Conservation (phyloP, 305 asterid species). For the Solanum hybrid region DNA sequence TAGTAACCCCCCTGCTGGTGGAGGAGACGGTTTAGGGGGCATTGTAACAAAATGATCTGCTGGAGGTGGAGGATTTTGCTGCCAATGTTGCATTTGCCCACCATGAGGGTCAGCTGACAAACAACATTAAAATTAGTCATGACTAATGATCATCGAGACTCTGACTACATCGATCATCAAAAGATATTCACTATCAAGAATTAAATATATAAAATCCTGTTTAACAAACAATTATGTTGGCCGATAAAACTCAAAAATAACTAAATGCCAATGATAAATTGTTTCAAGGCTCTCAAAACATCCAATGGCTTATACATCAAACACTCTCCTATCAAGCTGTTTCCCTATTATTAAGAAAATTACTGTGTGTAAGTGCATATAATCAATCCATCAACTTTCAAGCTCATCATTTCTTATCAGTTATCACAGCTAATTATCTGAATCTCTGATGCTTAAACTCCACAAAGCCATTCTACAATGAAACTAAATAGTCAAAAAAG, state of each 20-base stretch:
- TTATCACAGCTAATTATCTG: neutral
- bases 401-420: neutral
- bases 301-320: neutral
- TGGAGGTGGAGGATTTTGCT: constrained; percentile 38
- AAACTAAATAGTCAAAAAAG: neutral
- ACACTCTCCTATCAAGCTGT: neutral
- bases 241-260: neutral
- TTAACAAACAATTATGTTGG: neutral
- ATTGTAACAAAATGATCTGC: constrained; percentile 32
- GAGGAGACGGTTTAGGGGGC: constrained; percentile 44
- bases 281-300: neutral
- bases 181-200: neutral
- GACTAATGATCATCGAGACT: neutral
- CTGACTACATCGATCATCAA: neutral
- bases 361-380: neutral
- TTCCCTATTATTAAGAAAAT: neutral
- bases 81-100: constrained; percentile 48
- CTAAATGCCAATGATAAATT: neutral
- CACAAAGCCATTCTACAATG: neutral
- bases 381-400: neutral
- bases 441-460: neutral
- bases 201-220: neutral
- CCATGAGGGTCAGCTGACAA: constrained; percentile 48
- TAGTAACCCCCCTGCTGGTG: constrained; percentile 19
- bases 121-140: neutral